Base-by-base conservation (phyloP, 176 grass and related monocot species). In the Raddia distichophylla region DNA sequence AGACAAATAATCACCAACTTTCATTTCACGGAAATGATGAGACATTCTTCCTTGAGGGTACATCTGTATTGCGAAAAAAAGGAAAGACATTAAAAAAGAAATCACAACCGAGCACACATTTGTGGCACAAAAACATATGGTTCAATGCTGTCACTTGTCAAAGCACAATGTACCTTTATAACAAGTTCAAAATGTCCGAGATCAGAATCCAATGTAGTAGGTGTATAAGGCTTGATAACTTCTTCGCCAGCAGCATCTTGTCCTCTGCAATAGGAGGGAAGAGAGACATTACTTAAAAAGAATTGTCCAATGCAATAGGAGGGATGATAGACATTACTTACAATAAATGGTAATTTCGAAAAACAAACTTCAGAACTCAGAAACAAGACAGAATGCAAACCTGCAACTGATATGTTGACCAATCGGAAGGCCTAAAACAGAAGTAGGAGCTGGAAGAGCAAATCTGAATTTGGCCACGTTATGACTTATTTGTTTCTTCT, bases 1-100 rank as follows among this genome's bases (percentile, higher is more conserved):
- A 48, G 96, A 93, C 51, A 99, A 51, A 83, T 88, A 95, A 69
- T 99, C 96, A 20, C 93, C 96, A 81, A 93, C 90, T 79, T 90
- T 87, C 93, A 99, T 90, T 86, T 99, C 93, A 61, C 93, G 96
- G 61, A 99, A 99, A 89, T 99, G 96, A 80, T 99, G 96, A 43
- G 96, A 99, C 96, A 99, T 99, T 90, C 96, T 99, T 82, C 96
- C 96, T 91, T 99, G 96, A 79, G 88, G 90, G 87, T 99, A 99
- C 96, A 99, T 99, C 96, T 99, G 43, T 37, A 80, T 52, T 35
- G 37, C 7, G 64, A 56, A 48, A 42, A 73, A 37, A 60, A 60
- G 13, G 0, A 57, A 82, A 80, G 52, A 52, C 46, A 61, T 61
- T 67, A 20, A 50, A 37, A 14, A 71, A 66, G 10, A 69, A 86